A percentile compares a stretch with the other conserved stretches of the same genome.
Evolutionary conservation across 805 yeast species (phyloP).

Genomic region (Hanseniaspora lachancei): DNA sequence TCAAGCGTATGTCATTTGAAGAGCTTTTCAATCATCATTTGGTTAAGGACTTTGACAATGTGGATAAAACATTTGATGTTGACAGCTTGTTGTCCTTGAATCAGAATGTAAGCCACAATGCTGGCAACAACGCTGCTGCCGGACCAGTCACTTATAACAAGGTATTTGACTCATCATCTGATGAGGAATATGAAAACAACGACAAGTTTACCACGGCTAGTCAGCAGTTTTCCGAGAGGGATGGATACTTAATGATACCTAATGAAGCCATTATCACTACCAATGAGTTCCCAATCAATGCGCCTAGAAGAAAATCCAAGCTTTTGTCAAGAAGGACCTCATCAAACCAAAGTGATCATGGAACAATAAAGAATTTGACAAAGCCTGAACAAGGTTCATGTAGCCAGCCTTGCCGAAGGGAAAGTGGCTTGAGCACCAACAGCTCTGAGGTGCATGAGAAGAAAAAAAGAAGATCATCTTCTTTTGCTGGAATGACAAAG

Average conservation of each 20-base stretch:
- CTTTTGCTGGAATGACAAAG: constrained; percentile 11
- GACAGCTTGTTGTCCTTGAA: constrained; percentile 28
- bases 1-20: constrained; percentile 73
- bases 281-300: constrained; percentile 20
- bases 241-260: constrained; percentile 1
- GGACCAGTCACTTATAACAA: background rate
- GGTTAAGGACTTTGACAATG: constrained; percentile 11
- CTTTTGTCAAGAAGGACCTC: constrained; percentile 47
- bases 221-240: background rate
- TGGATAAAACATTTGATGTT: constrained; percentile 41
- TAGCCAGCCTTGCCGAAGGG: constrained; percentile 44
- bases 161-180: background rate
- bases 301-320: constrained; percentile 30
- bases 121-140: too few relatives aligned
- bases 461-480: constrained; percentile 1
- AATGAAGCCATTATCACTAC: constrained; percentile 12
- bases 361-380: background rate
- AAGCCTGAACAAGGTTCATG: background rate
- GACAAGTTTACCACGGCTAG: background rate
- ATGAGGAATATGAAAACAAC: background rate
- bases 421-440: constrained; percentile 81
- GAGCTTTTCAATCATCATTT: constrained; percentile 68
- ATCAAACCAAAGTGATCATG: constrained; percentile 29
- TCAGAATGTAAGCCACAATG: background rate
- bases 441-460: constrained; percentile 68